These are phyloP conservation scores for Moricandia moricandioides DNA, from an alignment of 345 rosid genomes.

Conservation along the genomic window DNA sequence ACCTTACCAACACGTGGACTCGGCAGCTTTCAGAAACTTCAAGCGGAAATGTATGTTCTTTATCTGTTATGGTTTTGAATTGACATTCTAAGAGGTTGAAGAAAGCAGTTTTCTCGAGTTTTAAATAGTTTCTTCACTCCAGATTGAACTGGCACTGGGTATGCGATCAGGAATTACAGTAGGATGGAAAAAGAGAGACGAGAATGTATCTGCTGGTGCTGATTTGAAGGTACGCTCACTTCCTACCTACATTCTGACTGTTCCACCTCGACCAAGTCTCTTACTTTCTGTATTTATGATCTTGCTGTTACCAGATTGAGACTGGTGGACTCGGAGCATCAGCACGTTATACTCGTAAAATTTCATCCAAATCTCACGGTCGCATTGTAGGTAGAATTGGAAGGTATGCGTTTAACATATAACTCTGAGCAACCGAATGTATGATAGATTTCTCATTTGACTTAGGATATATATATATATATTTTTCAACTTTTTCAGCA, in stretches of 20 bases:
- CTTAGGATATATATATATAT: not conserved
- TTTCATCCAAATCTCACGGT: slow-evolving; percentile 84
- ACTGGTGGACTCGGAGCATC: slow-evolving; percentile 71
- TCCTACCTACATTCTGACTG: not conserved
- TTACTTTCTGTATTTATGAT: slow-evolving; percentile 16
- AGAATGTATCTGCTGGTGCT: slow-evolving; percentile 71
- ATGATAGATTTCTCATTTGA: not conserved
- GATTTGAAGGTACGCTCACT: slow-evolving; percentile 58
- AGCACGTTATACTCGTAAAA: slow-evolving; percentile 65
- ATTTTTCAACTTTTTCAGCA: slow-evolving; percentile 42
- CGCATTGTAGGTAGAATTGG: slow-evolving; percentile 75
- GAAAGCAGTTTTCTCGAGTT: slow-evolving; percentile 3
- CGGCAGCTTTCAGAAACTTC: slow-evolving; percentile 84
- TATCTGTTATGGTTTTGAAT: slow-evolving; percentile 18
- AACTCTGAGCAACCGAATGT: too few relatives aligned
- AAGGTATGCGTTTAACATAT: slow-evolving; percentile 45
- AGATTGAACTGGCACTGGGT: slow-evolving; percentile 85
- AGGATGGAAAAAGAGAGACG: slow-evolving; percentile 87
- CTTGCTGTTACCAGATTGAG: slow-evolving; percentile 53
- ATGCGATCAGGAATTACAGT: slow-evolving; percentile 67
- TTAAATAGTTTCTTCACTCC: slow-evolving; percentile 16
- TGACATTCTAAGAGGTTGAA: not conserved
- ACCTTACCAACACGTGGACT: slow-evolving; percentile 89
- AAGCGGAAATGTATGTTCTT: slow-evolving; percentile 70
- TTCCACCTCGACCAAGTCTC: not conserved